phyloP scores from a whole-genome alignment of 192 early-diverging fungal genomes.

The Linnemannia elongata region DNA sequence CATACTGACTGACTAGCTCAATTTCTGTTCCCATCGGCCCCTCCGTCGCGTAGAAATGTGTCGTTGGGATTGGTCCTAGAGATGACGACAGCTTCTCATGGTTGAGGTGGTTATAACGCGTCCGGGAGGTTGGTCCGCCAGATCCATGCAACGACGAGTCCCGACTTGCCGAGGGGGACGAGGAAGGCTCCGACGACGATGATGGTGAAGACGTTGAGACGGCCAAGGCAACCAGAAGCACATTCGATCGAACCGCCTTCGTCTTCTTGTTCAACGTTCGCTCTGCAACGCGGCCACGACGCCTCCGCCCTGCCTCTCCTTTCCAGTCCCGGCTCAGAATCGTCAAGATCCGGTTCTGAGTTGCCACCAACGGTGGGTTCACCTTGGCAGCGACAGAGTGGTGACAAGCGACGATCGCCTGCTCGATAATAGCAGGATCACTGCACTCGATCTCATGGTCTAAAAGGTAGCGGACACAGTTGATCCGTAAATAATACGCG shows the following conservation, averaged over 20 bases:
- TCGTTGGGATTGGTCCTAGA: slow-evolving; percentile 30
- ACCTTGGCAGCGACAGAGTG: slow-evolving; percentile 42
- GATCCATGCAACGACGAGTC: not conserved
- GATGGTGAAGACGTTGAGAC: not conserved
- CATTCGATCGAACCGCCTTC: slow-evolving; percentile 32
- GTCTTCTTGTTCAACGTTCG: slow-evolving; percentile 30
- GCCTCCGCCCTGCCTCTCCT: slow-evolving; percentile 23
- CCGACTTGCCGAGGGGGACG: not conserved
- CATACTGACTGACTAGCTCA: slow-evolving; percentile 45
- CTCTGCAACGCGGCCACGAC: slow-evolving; percentile 29
- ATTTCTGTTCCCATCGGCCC: slow-evolving; percentile 32
- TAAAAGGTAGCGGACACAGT: slow-evolving; percentile 37
- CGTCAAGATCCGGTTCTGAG: slow-evolving; percentile 26
- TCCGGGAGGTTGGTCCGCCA: not conserved
- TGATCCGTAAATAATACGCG: slow-evolving; percentile 36
- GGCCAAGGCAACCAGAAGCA: slow-evolving; percentile 26
- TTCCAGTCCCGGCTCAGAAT: slow-evolving; percentile 36
- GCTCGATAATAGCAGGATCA: slow-evolving; percentile 33
- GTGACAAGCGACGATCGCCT: slow-evolving; percentile 44
- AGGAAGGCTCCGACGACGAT: not conserved
- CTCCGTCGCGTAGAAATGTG: slow-evolving; percentile 35
- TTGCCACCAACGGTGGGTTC: slow-evolving; percentile 22
- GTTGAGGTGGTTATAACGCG: not conserved
- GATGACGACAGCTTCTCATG: slow-evolving; percentile 14
- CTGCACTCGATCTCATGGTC: slow-evolving; percentile 55